Evolutionary conservation across 192 early-diverging fungal species (phyloP), one percentile per base, ranked within the genome.

Genomic region (Gamsiella multidivaricata): DNA sequence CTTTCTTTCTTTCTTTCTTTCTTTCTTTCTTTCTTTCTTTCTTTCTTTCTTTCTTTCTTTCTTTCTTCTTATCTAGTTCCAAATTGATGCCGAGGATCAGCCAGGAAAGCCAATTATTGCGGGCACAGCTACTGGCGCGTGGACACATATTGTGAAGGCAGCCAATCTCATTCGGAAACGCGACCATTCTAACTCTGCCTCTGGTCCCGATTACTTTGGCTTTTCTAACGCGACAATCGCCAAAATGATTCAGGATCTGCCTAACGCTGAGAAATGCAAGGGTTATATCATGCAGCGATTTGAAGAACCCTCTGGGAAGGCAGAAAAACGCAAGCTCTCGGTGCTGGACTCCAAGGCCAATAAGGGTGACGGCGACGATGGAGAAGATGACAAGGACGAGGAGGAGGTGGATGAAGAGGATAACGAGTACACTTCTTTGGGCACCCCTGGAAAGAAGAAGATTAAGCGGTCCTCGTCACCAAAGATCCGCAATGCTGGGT

Each of bases 171-270:
- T 97, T 55, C 85, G 94, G 29, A 83, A 91, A 25, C 87, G 91
- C 10, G 91, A 94, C 36, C 90, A 92, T 47, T 89, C 90, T 11
- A 94, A 93, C 70, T 93, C 92, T 31, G 92, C 92, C 2, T 91
- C 88, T 10, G 95, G 96, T 6, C 95, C 95, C 5, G 96, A 97
- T 65, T 95, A 93, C 65, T 97, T 93, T 84, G 96, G 96, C 0
- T 92, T 97, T 47, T 89, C 94, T n/a, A 90, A 94, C 52, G 92
- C 92, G 5, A 95, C 93, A 12, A 91, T 97, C 50, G 85, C 87
- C 12, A 93, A 90, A 61, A 85, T 94, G 85, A 92, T 97, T n/a
- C 96, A 97, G 72, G 94, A 94, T 57, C 79, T 97, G 26, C 95
- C 94, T 0, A 87, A 88, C 20, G 92, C 90, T 1, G 80, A 85